phyloP scores from a whole-genome alignment of 805 yeast genomes.

The Candida broadrunensis region DNA sequence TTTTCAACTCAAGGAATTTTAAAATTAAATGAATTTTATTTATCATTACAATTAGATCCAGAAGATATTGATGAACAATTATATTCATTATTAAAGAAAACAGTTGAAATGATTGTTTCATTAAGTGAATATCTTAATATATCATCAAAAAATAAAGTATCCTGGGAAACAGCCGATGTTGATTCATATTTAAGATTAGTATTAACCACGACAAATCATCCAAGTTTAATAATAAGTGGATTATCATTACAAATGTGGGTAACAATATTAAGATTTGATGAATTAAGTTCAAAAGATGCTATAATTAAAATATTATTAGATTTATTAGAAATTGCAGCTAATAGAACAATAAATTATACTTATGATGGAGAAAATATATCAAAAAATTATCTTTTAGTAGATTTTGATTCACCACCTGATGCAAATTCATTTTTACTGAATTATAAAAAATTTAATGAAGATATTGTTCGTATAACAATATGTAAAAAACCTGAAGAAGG shows the following conservation, averaged over 20 bases:
- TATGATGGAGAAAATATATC: constrained; percentile 65
- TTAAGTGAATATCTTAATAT: constrained; percentile 73
- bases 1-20: constrained; percentile 72
- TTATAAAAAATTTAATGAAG: constrained; percentile 83
- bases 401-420: constrained; percentile 86
- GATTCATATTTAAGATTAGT: constrained; percentile 70
- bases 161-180: constrained; percentile 60
- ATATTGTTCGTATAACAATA: constrained; percentile 81
- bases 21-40: constrained; percentile 63
- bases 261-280: constrained; percentile 78
- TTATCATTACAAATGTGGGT: constrained; percentile 94
- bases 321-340: constrained; percentile 71
- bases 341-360: constrained; percentile 71
- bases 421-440: constrained; percentile 70
- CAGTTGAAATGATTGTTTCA: constrained; percentile 90
- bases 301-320: constrained; percentile 60
- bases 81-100: constrained; percentile 80
- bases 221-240: constrained; percentile 86
- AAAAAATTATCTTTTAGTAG: constrained; percentile 69
- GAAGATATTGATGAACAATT: constrained; percentile 75
- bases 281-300: constrained; percentile 55
- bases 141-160: constrained; percentile 35
- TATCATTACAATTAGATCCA: constrained; percentile 56
- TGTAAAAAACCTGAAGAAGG: constrained; percentile 85
- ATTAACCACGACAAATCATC: constrained; percentile 75